These are phyloP conservation scores for Alternaria solani DNA, from an alignment of 2,329 filamentous ascomycete species.

Conservation along the genomic window DNA sequence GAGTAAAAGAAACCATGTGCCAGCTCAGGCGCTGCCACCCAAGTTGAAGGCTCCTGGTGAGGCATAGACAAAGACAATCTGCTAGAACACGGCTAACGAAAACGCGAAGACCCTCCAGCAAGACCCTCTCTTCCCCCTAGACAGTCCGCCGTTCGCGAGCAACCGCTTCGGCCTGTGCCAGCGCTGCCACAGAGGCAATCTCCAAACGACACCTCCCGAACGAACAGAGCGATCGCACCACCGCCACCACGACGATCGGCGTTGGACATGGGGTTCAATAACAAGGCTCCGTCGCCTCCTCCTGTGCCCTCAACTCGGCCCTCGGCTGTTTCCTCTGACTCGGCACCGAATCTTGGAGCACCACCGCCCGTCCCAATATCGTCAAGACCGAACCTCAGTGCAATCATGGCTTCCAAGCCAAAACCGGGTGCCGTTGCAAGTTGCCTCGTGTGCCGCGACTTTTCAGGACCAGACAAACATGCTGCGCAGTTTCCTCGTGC, in stretches of 20 bases:
- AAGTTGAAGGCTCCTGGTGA: slow-evolving; percentile 38
- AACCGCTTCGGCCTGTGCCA: slow-evolving; percentile 23
- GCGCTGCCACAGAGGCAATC: slow-evolving; percentile 25
- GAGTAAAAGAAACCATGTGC: slow-evolving; percentile 41
- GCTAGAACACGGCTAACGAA: background rate
- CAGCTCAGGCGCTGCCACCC: slow-evolving; percentile 37
- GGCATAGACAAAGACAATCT: slow-evolving; percentile 3
- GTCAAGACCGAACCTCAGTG: slow-evolving; percentile 66
- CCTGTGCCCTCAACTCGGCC: slow-evolving; percentile 41
- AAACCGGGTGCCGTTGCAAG: slow-evolving; percentile 34
- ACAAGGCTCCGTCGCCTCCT: slow-evolving; percentile 49
- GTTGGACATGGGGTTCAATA: slow-evolving; percentile 58
- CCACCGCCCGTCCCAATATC: slow-evolving; percentile 63
- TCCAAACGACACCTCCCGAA: slow-evolving; percentile 16
- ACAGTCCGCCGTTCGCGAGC: slow-evolving; percentile 20
- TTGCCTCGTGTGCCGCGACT: slow-evolving; percentile 88
- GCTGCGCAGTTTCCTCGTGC: slow-evolving; percentile 78
- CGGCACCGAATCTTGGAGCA: slow-evolving; percentile 22
- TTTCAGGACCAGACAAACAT: slow-evolving; percentile 79
- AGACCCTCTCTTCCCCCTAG: slow-evolving; percentile 33
- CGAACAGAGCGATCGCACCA: slow-evolving; percentile 33
- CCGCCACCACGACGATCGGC: slow-evolving; percentile 55
- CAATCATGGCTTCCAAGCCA: slow-evolving; percentile 59
- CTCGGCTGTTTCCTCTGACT: slow-evolving; percentile 10
- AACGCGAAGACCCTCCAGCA: slow-evolving; percentile 23